Conservation (phyloP, 2,329 filamentous ascomycete genomes). For the Cordyceps tenuipes region DNA sequence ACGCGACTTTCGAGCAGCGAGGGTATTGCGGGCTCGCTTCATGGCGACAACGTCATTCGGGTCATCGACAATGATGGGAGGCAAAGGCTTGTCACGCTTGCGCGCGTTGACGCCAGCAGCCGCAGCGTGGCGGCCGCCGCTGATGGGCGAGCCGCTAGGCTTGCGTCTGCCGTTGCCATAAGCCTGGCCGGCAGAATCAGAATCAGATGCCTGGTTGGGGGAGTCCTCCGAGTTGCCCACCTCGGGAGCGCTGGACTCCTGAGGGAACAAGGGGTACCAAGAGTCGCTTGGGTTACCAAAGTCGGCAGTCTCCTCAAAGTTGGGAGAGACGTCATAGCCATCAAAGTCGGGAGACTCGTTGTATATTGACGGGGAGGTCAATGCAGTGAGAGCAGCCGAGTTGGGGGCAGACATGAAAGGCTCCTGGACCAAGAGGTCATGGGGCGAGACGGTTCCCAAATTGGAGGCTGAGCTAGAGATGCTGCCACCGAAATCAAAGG, state of each 20-base stretch:
- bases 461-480: constrained; percentile 44
- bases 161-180: constrained; percentile 38
- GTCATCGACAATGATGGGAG: constrained; percentile 70
- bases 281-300: constrained; percentile 41
- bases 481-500: constrained; percentile 43
- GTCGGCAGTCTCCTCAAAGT: constrained; percentile 56
- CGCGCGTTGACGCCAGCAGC: constrained; percentile 63
- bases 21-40: constrained; percentile 89
- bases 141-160: constrained; percentile 35
- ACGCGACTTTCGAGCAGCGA: constrained; percentile 88
- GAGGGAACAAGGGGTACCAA: constrained; percentile 71
- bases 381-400: constrained; percentile 70
- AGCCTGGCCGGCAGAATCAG: constrained; percentile 36
- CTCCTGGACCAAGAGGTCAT: constrained; percentile 67
- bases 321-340: constrained; percentile 69
- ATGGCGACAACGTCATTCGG: constrained; percentile 65
- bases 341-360: constrained; percentile 71
- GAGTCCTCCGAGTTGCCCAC: constrained; percentile 30
- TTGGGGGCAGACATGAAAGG: constrained; percentile 68
- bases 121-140: constrained; percentile 54
- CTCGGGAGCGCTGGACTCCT: constrained; percentile 27
- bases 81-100: constrained; percentile 72
- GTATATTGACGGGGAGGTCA: constrained; percentile 77
- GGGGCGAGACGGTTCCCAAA: constrained; percentile 71
- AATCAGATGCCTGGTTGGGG: constrained; percentile 35